A percentile compares a stretch with the other conserved stretches of the same genome.
Conservation (phyloP, 495 filamentous ascomycete species). For the Podospora tetraspora region DNA sequence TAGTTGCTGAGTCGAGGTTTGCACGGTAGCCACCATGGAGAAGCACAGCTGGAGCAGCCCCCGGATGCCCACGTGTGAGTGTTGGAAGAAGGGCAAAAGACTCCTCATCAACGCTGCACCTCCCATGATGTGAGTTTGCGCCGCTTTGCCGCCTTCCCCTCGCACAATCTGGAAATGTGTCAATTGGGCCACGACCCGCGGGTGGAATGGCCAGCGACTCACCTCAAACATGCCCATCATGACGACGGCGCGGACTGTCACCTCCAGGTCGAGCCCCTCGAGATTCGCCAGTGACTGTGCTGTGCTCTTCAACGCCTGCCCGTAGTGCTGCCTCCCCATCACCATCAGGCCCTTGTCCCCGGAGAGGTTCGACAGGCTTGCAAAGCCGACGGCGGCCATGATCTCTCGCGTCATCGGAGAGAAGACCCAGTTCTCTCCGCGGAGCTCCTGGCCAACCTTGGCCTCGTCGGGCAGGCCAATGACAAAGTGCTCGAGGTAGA, state of each 20-base stretch:
- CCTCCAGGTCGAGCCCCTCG: slow-evolving; percentile 22
- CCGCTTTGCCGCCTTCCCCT: slow-evolving; percentile 22
- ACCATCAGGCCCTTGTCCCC: slow-evolving; percentile 39
- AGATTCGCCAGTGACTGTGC: slow-evolving; percentile 30
- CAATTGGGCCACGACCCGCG: not conserved
- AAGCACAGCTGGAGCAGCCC: slow-evolving; percentile 40
- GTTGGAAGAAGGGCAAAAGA: slow-evolving; percentile 25
- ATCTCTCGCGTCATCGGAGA: slow-evolving; percentile 29
- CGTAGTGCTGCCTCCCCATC: slow-evolving; percentile 39
- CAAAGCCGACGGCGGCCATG: slow-evolving; percentile 45
- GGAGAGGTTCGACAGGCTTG: slow-evolving; percentile 39
- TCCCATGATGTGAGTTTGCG: slow-evolving; percentile 43
- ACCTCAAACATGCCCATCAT: slow-evolving; percentile 47
- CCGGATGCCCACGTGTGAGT: slow-evolving; percentile 28
- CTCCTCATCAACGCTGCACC: slow-evolving; percentile 38
- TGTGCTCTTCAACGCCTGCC: slow-evolving; percentile 34
- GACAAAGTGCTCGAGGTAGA: slow-evolving; percentile 45
- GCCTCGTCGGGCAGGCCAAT: slow-evolving; percentile 45
- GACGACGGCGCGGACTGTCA: slow-evolving; percentile 34
- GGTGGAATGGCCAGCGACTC: slow-evolving; percentile 6
- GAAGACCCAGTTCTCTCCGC: slow-evolving; percentile 23
- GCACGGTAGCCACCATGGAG: slow-evolving; percentile 35
- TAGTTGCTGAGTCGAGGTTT: slow-evolving; percentile 16
- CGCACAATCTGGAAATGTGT: slow-evolving; percentile 17
- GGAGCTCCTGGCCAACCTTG: slow-evolving; percentile 28